A percentile compares a stretch with the other conserved stretches of the same genome.
Conservation (phyloP, 2,329 filamentous ascomycete genomes). For the Nemania serpens region DNA sequence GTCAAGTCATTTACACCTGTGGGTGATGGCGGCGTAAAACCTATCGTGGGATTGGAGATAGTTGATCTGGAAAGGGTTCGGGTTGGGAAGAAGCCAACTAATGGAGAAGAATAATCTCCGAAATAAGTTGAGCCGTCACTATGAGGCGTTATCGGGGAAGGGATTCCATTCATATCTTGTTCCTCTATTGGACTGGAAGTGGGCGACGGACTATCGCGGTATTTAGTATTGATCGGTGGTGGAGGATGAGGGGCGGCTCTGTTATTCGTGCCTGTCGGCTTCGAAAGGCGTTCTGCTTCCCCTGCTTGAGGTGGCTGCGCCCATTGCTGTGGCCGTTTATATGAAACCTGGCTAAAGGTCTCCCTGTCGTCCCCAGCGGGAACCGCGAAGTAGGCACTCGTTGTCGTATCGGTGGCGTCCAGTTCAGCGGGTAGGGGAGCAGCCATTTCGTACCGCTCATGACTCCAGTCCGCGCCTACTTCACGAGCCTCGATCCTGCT, state of each 20-base stretch:
- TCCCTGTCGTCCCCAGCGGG: slow-evolving; percentile 46
- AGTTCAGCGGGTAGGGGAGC: slow-evolving; percentile 55
- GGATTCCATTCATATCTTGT: slow-evolving; percentile 47
- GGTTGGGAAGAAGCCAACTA: slow-evolving; percentile 44
- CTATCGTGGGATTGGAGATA: slow-evolving; percentile 35
- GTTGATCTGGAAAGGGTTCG: slow-evolving; percentile 37
- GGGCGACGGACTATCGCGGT: slow-evolving; percentile 41
- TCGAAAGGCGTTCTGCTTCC: slow-evolving; percentile 53
- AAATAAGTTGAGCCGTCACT: slow-evolving; percentile 48
- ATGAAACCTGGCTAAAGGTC: slow-evolving; percentile 49
- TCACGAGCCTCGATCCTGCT: slow-evolving; percentile 40
- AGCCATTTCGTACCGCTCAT: slow-evolving; percentile 58
- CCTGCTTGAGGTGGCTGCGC: slow-evolving; percentile 57
- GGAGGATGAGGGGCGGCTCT: slow-evolving; percentile 7
- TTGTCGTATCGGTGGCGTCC: slow-evolving; percentile 49
- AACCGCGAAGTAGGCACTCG: slow-evolving; percentile 47
- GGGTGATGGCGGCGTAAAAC: slow-evolving; percentile 32
- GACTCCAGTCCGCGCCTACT: slow-evolving; percentile 50
- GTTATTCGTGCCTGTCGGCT: not conserved
- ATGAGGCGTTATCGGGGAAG: slow-evolving; percentile 55
- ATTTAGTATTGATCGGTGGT: slow-evolving; percentile 34
- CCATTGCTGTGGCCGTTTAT: slow-evolving; percentile 57
- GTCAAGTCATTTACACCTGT: slow-evolving; percentile 35
- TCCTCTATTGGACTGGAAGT: slow-evolving; percentile 43
- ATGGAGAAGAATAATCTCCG: slow-evolving; percentile 50